phyloP scores from a whole-genome alignment of 2,329 filamentous ascomycete species.

The Trichoderma sp. region DNA sequence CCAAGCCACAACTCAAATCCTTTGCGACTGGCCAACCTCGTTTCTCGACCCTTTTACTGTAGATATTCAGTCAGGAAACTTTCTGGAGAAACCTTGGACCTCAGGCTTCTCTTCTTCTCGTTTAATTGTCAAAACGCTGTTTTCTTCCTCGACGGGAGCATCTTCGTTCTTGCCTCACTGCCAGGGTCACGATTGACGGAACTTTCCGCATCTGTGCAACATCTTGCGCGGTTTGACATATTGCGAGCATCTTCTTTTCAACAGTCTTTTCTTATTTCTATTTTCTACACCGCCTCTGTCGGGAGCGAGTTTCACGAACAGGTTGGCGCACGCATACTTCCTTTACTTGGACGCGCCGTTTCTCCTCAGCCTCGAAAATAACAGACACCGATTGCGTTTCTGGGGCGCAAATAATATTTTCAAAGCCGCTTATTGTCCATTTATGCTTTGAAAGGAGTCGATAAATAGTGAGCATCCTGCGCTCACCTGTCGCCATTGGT shows the following conservation, averaged over 20 bases:
- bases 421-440: neutral
- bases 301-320: neutral
- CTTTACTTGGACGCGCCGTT: neutral
- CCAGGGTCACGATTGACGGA: neutral
- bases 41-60: neutral
- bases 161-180: constrained; percentile 1
- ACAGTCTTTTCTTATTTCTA: neutral
- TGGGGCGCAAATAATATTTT: neutral
- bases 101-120: neutral
- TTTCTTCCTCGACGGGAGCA: neutral
- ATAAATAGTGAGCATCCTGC: neutral
- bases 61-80: neutral
- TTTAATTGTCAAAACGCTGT: neutral
- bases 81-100: neutral
- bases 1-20: neutral
- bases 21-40: neutral
- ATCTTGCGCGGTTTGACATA: neutral
- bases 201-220: neutral
- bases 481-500: neutral
- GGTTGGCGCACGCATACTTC: neutral
- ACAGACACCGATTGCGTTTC: neutral
- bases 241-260: neutral
- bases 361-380: too few species aligned
- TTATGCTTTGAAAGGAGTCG: neutral
- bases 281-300: neutral